Evolutionary conservation across 352 stramenopile genomes (phyloP).

Genomic region (Phytophthora chlamydospora): DNA sequence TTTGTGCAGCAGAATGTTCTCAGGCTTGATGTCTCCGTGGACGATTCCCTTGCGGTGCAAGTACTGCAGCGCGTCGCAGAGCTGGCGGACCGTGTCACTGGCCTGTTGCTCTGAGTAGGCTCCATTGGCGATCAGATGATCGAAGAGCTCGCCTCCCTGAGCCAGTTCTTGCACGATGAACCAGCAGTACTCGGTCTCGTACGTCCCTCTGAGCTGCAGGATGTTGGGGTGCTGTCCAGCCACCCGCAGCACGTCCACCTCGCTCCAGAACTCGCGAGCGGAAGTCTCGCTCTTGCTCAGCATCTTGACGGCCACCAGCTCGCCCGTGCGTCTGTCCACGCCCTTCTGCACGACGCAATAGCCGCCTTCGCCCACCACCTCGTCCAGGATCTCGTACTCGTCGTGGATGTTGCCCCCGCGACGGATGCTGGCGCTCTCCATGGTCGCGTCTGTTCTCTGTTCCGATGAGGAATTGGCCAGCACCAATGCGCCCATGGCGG

Average conservation of each 20-base stretch:
- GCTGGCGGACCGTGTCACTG: slow-evolving; percentile 67
- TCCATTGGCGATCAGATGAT: slow-evolving; percentile 85
- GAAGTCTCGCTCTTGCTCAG: slow-evolving; percentile 80
- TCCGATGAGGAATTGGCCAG: slow-evolving; percentile 10
- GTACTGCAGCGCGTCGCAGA: slow-evolving; percentile 83
- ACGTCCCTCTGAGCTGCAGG: slow-evolving; percentile 76
- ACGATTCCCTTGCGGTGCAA: slow-evolving; percentile 89
- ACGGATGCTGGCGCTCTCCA: slow-evolving; percentile 28
- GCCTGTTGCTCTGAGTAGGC: slow-evolving; percentile 88
- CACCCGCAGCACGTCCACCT: slow-evolving; percentile 79
- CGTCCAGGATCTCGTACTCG: slow-evolving; percentile 77
- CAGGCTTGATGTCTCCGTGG: slow-evolving; percentile 89
- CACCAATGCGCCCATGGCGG: slow-evolving; percentile 19
- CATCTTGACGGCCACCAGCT: slow-evolving; percentile 83
- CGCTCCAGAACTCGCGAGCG: slow-evolving; percentile 82
- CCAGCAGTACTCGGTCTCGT: slow-evolving; percentile 74
- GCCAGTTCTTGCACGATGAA: slow-evolving; percentile 88
- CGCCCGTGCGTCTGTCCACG: slow-evolving; percentile 62
- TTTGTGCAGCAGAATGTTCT: slow-evolving; percentile 84
- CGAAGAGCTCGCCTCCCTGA: slow-evolving; percentile 88
- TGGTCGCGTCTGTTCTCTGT: slow-evolving; percentile 20
- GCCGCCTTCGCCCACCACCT: slow-evolving; percentile 82
- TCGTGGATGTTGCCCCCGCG: slow-evolving; percentile 56
- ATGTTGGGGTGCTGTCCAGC: slow-evolving; percentile 81
- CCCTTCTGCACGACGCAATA: slow-evolving; percentile 84